These are phyloP conservation scores for Gossypium herbaceum DNA, from an alignment of 345 rosid species.

Conservation along the genomic window DNA sequence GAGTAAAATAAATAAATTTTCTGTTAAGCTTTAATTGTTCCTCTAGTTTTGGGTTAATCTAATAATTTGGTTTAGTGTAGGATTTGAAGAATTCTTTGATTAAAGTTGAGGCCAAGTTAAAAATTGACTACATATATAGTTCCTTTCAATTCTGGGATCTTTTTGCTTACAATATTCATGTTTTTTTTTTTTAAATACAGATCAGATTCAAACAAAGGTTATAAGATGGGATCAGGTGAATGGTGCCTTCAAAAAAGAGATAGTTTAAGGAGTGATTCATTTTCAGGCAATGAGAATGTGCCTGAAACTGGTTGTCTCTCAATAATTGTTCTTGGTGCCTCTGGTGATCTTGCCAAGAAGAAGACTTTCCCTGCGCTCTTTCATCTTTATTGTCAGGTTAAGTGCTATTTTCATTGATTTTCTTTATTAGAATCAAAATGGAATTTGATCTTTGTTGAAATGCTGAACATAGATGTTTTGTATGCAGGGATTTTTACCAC, in stretches of 20 bases:
- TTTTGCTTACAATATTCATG: neutral
- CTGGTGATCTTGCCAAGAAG: slow-evolving; percentile 98
- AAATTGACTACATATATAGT: neutral
- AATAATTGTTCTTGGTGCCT: slow-evolving; percentile 83
- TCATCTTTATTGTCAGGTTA: slow-evolving; percentile 80
- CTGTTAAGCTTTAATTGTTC: neutral
- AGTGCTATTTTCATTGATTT: neutral
- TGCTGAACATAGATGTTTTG: neutral
- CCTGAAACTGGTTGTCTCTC: slow-evolving; percentile 84
- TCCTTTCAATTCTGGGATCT: neutral
- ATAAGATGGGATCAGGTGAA: slow-evolving; percentile 45
- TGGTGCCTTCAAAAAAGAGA: slow-evolving; percentile 58
- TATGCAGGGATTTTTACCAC: slow-evolving; percentile 72
- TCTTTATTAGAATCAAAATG: neutral
- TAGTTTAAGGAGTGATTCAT: slow-evolving; percentile 33
- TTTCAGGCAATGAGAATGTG: slow-evolving; percentile 30
- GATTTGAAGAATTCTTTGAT: neutral
- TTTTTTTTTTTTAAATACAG: neutral
- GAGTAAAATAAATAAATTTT: neutral
- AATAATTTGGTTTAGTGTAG: neutral
- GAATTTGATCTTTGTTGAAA: slow-evolving; percentile 1
- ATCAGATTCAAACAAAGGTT: slow-evolving; percentile 14
- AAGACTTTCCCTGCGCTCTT: slow-evolving; percentile 94
- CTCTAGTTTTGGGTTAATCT: neutral
- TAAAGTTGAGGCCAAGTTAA: neutral